phyloP scores from a whole-genome alignment of 306 rosid genomes.

The Acacia confusa region DNA sequence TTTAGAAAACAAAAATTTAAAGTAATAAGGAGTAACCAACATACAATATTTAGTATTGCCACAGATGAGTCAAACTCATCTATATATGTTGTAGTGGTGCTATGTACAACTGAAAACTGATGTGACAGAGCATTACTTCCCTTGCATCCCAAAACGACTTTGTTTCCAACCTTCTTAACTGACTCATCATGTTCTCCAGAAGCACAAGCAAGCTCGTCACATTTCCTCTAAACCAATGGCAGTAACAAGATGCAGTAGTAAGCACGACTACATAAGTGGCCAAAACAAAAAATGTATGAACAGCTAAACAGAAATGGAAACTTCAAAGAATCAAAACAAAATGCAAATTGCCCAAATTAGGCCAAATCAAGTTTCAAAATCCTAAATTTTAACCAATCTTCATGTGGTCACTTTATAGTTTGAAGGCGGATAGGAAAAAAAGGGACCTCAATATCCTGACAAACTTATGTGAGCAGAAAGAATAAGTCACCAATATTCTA shows the following conservation, averaged over 20 bases:
- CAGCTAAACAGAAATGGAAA: conserved; percentile 12
- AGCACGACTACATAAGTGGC: conserved; percentile 28
- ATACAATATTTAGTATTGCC: conserved; percentile 58
- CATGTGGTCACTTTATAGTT: not conserved
- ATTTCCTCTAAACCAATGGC: conserved; percentile 60
- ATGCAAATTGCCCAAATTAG: conserved; percentile 21
- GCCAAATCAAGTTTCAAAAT: conserved; percentile 25
- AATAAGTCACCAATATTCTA: conserved; percentile 1
- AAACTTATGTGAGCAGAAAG: not conserved
- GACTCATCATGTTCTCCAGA: conserved; percentile 71
- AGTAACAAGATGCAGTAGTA: conserved; percentile 17
- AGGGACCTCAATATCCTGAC: not conserved
- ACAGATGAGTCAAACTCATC: conserved; percentile 80
- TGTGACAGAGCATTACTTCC: conserved; percentile 50
- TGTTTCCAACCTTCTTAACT: conserved; percentile 54
- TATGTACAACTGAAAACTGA: conserved; percentile 50
- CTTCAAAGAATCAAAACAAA: conserved; percentile 28
- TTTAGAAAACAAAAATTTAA: conserved; percentile 7
- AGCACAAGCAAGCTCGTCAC: conserved; percentile 63
- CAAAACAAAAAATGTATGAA: conserved; percentile 9
- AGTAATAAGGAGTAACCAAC: conserved; percentile 28
- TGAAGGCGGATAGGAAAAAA: not conserved
- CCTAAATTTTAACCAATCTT: not conserved
- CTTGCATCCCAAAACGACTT: conserved; percentile 62
- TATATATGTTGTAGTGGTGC: conserved; percentile 46